Base-by-base conservation (phyloP, 306 rosid species). In the Glycine soja region DNA sequence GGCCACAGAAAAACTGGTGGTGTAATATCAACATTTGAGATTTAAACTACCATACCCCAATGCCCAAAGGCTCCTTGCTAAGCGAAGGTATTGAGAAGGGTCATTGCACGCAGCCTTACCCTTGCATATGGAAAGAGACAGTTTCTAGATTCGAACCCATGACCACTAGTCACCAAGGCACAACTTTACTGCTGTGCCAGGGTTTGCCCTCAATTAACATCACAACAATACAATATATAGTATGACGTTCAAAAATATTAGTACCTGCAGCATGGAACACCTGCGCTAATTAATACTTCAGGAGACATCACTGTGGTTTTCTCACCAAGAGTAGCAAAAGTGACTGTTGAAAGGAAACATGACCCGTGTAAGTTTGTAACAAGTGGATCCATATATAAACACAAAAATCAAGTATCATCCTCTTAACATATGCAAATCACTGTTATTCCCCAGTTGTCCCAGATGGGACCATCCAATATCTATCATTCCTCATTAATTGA, bases 181-280 rank as follows among this genome's bases (percentile, higher is more conserved):
- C 4, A 36, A 36, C 40, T 36, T 36, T 36, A 36, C 40, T 36
- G 40, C 0, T 36, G 40, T 36, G 3, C 4, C 40, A 36, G 40
- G 40, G 40, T 4, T 36, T 4, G 40, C 40, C 40, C 5, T 36
- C 40, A 40, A 40, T 10, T 64, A 14, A 36, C 36, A 8, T 72
- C 70, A 52, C 45, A 47, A 52, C 48, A 75, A 76, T 78, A 79
- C 75, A 47, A n/a, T 66, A 80, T 38, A 76, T 24, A 24, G 82
- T 24, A 75, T 59, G 75, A 42, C 75, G 45, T 43, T 57, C 38
- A 43, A 70, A 13, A 72, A 32, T 48, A 62, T 62, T 52, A 81
- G 81, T 91, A 95, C 99, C 99, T 90, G 98, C 99, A 96, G 86
- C 99, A 96, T 64, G 99, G 99, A 88, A 96, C 89, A 75, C 98